Conservation (phyloP, 306 rosid genomes). For the Arachis stenosperma region DNA sequence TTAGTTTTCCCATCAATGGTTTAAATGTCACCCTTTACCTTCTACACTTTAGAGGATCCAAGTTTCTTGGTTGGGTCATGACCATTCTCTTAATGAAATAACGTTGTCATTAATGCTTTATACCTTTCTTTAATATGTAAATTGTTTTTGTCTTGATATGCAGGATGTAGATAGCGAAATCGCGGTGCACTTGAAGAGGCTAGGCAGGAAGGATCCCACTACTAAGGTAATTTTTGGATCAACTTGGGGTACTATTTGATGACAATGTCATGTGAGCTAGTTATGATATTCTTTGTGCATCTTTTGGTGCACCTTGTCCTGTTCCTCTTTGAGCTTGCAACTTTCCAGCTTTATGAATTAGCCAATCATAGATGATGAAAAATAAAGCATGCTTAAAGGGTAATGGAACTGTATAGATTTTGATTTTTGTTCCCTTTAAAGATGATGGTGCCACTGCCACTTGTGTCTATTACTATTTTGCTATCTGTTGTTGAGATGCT, state of each 20-base stretch:
- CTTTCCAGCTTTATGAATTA: not conserved
- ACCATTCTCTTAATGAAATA: not conserved
- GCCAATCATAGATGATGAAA: slow-evolving; percentile 9
- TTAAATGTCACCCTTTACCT: too few species aligned
- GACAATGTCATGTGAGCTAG: not conserved
- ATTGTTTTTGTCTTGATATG: slow-evolving; percentile 14
- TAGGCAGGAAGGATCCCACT: slow-evolving; percentile 87
- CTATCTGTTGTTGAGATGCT: slow-evolving; percentile 12
- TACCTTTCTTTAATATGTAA: not conserved
- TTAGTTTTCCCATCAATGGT: too few species aligned
- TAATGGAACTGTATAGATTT: slow-evolving; percentile 13
- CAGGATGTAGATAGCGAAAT: slow-evolving; percentile 91
- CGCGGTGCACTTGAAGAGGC: slow-evolving; percentile 88
- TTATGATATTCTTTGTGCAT: slow-evolving; percentile 2
- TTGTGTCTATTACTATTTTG: slow-evolving; percentile 21
- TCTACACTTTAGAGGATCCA: too few species aligned
- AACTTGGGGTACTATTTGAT: slow-evolving; percentile 4
- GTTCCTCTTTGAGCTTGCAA: slow-evolving; percentile 6
- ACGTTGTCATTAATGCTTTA: slow-evolving; percentile 1
- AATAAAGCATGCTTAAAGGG: slow-evolving; percentile 10
- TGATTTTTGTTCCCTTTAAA: slow-evolving; percentile 15
- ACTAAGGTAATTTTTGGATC: slow-evolving; percentile 72
- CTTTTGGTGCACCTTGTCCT: not conserved
- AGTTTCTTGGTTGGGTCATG: too few species aligned
- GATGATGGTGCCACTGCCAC: not conserved